Conservation (phyloP, 116 monocot genomes). For the Zostera marina region DNA sequence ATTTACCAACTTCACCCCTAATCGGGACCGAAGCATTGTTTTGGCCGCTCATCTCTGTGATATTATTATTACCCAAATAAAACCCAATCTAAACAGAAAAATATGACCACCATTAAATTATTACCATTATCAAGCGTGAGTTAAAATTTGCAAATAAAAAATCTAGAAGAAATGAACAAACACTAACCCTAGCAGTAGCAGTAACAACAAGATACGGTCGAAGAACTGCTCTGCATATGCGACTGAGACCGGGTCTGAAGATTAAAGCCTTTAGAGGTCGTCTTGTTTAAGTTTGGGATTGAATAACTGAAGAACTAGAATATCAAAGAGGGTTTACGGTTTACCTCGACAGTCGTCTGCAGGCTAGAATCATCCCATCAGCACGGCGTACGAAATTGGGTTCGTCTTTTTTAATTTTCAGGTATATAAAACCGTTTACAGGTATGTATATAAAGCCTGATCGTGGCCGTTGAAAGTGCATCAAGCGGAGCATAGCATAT, state of each 20-base stretch:
- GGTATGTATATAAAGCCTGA: too few relatives aligned
- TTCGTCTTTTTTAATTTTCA: too few relatives aligned
- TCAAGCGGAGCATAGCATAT: too few relatives aligned
- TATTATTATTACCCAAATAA: not conserved
- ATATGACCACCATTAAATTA: not conserved
- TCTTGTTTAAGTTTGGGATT: not conserved
- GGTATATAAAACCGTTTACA: too few relatives aligned
- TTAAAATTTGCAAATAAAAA: too few relatives aligned
- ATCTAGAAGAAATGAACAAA: not conserved
- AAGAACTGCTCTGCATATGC: not conserved
- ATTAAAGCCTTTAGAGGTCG: too few relatives aligned
- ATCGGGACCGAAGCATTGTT: not conserved
- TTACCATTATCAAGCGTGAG: not conserved
- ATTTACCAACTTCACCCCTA: not conserved
- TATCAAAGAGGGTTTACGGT: not conserved
- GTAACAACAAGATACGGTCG: not conserved
- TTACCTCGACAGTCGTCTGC: conserved; percentile 1
- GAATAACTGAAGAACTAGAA: not conserved
- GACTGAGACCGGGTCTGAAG: not conserved
- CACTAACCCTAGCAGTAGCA: not conserved
- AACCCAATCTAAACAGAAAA: not conserved
- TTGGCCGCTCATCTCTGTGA: not conserved
- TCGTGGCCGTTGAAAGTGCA: too few relatives aligned
- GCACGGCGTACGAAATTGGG: not conserved
- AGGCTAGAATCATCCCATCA: not conserved